Evolutionary conservation across 1,284 basidiomycete species (phyloP), one percentile per base, ranked within the genome.

Genomic region (Trichosporon inkin): DNA sequence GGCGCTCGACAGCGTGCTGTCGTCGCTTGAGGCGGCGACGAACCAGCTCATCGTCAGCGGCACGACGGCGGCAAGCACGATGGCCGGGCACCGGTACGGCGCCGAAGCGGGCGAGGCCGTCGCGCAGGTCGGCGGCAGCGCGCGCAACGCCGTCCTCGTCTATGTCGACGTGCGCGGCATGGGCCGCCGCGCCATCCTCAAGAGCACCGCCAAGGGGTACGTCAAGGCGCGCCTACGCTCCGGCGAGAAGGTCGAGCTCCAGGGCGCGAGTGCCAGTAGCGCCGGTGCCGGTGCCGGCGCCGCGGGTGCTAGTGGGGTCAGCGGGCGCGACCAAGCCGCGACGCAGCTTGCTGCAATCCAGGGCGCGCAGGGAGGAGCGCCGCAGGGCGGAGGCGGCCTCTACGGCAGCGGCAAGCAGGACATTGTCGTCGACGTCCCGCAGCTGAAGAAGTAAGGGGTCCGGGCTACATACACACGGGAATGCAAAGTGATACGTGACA

Each of bases 121-220:
- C 4, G 72, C 81, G 57, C 78, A 86, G 59, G 81, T 85, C 8
- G 86, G 86, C 14, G 85, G 85, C 0, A 84, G 84, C 35, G 77
- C 80, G 2, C 80, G 83, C 60, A 90, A 90, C 76, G 84, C 89
- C 20, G 85, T 83, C 2, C 81, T 90, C 36, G 86, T 90, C 36
- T 90, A 90, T 72, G 82, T 90, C 56, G 88, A 90, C 71, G 81
- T 87, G 77, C 79, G 81, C 1, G 88, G 88, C 0, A 82, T 90
- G 35, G 88, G 87, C 3, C 78, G 88, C 63, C 79, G 83, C 51
- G 88, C 87, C 4, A 71, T 91, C 56, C 77, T 91, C 68, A 86
- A 82, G 78, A 66, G 67, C 8, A 74, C 73, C 3, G 75, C 74
- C 10, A 76, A 78, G 62, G 76, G 77, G 4, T 73, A 72, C 54